phyloP scores from a whole-genome alignment of 1,139 yeast species.

The Barnettozyma hawaiiensis region DNA sequence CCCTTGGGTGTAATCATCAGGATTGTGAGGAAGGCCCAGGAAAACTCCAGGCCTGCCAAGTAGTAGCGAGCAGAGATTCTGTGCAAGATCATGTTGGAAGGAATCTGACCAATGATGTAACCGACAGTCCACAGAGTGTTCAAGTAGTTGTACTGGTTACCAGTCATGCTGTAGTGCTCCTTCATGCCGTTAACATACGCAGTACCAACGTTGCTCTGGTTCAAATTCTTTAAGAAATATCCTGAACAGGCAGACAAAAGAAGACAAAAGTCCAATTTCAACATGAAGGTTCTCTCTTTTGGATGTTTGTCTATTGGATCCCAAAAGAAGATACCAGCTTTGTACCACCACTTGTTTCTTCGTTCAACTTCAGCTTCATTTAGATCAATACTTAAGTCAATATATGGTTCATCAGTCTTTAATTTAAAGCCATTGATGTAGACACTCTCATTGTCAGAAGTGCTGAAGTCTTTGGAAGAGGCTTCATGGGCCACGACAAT shows the following conservation, averaged over 20 bases:
- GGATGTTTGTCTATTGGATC: conserved; percentile 47
- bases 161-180: conserved; percentile 44
- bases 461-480: neutral
- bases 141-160: conserved; percentile 50
- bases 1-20: conserved; percentile 41
- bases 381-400: conserved; percentile 15
- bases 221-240: conserved; percentile 37
- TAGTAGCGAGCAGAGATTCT: conserved; percentile 50
- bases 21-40: conserved; percentile 54
- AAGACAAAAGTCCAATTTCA: conserved; percentile 42
- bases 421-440: conserved; percentile 9
- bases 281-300: conserved; percentile 36
- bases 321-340: conserved; percentile 17
- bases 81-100: conserved; percentile 51
- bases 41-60: conserved; percentile 47
- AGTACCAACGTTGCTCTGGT: conserved; percentile 42
- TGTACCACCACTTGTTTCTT: conserved; percentile 21
- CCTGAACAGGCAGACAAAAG: conserved; percentile 42
- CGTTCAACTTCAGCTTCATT: conserved; percentile 14
- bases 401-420: conserved; percentile 13
- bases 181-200: conserved; percentile 59
- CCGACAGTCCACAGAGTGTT: conserved; percentile 56
- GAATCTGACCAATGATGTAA: conserved; percentile 54
- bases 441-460: neutral
- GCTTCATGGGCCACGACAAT: neutral